Base-by-base conservation (phyloP, 441 rosid genomes). In the Pelargonium myrrhifolium region DNA sequence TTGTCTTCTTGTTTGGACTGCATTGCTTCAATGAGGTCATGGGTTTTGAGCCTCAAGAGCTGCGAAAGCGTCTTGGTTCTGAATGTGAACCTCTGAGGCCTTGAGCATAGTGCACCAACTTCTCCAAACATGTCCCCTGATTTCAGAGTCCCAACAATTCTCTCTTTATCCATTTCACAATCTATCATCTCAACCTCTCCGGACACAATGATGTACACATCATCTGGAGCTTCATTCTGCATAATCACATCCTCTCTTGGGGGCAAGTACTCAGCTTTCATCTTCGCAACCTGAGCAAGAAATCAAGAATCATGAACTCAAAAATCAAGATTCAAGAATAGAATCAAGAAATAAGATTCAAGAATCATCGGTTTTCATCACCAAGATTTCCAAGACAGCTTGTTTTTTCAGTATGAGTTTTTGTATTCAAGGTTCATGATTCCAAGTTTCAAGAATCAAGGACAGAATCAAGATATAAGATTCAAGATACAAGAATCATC, bases 71-170 rank as follows among this genome's bases (percentile, higher is more conserved):
- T 82, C 78, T 75, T 87, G 0, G 99, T 86, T 31, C 96, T 84
- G 64, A 80, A 91, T 9, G 93, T 86, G 75, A 75, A 83, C 70
- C 80, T 70, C 1, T 91, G 99, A 18, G 88, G 90, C 65, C 76
- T 80, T 74, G 88, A 78, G 65, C 95, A 89, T 68, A 93, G 85
- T 0, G 84, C 93, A 28, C 93, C 96, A 22, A 85, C 87, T 78
- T 93, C 99, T 63, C 97, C 97, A 74, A 93, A 93, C 81, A 89
- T 79, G 75, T 89, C 90, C 69, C 86, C 83, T 20, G 87, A 75
- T 4, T 76, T 77, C 72, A 89, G 55, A 42, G 77, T 85, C 68
- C 95, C 96, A 2, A 87, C 75, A 22, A 74, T 76, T 12, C 62
- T 26, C 62, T 86, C 99, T 64, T 81, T 86, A 66, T 86, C 98